Evolutionary conservation across 2,329 filamentous ascomycete genomes (phyloP), one percentile per base, ranked within the genome.

Genomic region (Claviceps arundinis): DNA sequence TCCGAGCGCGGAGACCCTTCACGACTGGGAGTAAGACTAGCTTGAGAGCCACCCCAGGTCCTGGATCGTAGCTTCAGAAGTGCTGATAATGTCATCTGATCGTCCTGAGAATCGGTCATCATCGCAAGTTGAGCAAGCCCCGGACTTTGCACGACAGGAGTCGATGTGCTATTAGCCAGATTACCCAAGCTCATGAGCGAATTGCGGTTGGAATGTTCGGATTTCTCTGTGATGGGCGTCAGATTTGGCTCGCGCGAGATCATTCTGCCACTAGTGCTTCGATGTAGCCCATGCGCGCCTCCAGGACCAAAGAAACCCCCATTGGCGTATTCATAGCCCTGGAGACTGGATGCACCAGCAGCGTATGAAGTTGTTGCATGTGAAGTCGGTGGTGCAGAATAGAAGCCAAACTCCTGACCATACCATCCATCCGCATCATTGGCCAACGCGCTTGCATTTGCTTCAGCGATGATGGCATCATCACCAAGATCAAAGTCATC

Each of bases 331-430:
- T 85, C 71, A 41, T 74, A 76, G 7, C 71, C 64, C 40, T 69
- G 69, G 40, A 61, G 47, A 5, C 56, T 51, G 1, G 62, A 57
- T 5, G 54, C 46, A 19, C 54, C 70, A 6, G 73, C 68, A 41
- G 71, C 71, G 52, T 70, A 69, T 34, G 70, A 71, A 19, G 73
- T 74, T 47, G 73, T 74, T 47, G 73, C 65, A 41, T 67, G 68
- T 11, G 69, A 65, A 16, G 64, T 64, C 5, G 69, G 58, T 0
- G 80, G 77, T 1, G 75, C 73, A 1, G 90, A 89, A 65, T 95
- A 98, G 66, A 98, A 98, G 0, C 89, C 90, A 62, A 98, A 98
- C 65, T 98, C 93, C 59, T 89, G 85, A 0, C 93, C 93, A 62
- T 98, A 98, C 72, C 93, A 94, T 0, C 89, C 91, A 57, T 96